phyloP scores from a whole-genome alignment of 2,329 filamentous ascomycete species.

The Colletotrichum melonis region DNA sequence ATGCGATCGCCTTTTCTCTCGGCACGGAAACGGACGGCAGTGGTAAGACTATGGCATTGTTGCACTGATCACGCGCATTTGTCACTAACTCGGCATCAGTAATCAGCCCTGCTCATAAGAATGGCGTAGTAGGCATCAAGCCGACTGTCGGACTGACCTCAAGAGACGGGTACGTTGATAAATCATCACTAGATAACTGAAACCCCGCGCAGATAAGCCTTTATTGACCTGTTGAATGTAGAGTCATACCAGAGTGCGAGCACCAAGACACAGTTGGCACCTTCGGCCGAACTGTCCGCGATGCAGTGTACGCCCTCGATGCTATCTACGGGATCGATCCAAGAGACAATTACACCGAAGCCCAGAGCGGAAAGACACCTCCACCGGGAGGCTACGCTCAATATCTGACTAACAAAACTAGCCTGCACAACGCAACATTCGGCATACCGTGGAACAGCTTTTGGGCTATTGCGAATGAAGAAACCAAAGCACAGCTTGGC shows the following conservation, averaged over 20 bases:
- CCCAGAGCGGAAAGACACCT: conserved; percentile 58
- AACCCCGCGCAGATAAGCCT: not conserved
- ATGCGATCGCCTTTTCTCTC: conserved; percentile 71
- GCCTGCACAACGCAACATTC: conserved; percentile 71
- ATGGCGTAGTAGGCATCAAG: conserved; percentile 78
- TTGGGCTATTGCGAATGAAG: conserved; percentile 69
- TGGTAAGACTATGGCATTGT: conserved; percentile 37
- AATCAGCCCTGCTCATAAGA: conserved; percentile 77
- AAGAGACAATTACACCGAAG: conserved; percentile 73
- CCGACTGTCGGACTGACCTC: conserved; percentile 80
- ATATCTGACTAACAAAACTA: conserved; percentile 63
- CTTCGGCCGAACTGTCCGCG: conserved; percentile 73
- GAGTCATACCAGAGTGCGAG: conserved; percentile 70
- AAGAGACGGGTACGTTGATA: conserved; percentile 54
- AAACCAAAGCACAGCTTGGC: conserved; percentile 65
- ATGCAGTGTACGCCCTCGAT: conserved; percentile 74
- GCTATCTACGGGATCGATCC: conserved; percentile 73
- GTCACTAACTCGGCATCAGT: conserved; percentile 44
- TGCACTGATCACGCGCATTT: too few relatives aligned
- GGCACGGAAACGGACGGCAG: conserved; percentile 81
- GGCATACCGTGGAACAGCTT: conserved; percentile 79
- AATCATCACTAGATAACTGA: not conserved
- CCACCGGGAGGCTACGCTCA: conserved; percentile 67
- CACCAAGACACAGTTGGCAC: conserved; percentile 77
- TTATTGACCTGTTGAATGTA: not conserved